phyloP scores from a whole-genome alignment of 129 eudicot genomes.

The Saussurea involucrata region DNA sequence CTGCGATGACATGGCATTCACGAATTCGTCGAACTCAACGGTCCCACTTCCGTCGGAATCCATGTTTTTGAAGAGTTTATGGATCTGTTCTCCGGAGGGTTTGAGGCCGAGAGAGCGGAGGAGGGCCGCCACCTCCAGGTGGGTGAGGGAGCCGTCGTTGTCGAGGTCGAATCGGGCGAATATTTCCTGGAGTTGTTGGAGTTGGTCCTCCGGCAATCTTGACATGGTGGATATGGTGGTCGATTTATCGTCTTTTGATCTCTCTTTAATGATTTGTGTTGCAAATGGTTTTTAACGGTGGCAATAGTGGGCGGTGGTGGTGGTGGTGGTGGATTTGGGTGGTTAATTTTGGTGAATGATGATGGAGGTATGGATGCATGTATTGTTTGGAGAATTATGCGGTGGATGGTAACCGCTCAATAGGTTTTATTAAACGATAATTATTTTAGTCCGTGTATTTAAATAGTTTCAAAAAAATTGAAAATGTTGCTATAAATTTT shows the following conservation, averaged over 20 bases:
- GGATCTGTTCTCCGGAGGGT: conserved; percentile 51
- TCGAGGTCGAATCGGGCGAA: conserved; percentile 57
- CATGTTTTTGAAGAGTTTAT: conserved; percentile 38
- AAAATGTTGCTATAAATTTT: no score
- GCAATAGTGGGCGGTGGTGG: neutral
- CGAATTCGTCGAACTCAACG: conserved; percentile 56
- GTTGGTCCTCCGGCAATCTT: conserved; percentile 38
- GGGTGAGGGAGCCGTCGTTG: conserved; percentile 57
- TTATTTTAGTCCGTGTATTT: neutral
- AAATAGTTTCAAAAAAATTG: no score
- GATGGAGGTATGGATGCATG: conserved; percentile 27
- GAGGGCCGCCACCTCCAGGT: conserved; percentile 64
- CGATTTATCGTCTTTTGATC: neutral
- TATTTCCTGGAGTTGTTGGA: conserved; percentile 45
- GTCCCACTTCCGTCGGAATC: conserved; percentile 57
- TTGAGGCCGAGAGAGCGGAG: conserved; percentile 59
- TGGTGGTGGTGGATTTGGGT: conserved; percentile 9
- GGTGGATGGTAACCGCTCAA: conserved; percentile 15
- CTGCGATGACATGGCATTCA: conserved; percentile 40
- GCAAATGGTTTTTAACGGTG: neutral
- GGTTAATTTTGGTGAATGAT: conserved; percentile 18
- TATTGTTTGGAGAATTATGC: conserved; percentile 13
- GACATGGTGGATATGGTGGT: conserved; percentile 17
- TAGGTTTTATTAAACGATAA: neutral
- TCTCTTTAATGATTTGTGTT: neutral